Conservation (phyloP, 306 rosid genomes). For the Hylodesmum podocarpum region DNA sequence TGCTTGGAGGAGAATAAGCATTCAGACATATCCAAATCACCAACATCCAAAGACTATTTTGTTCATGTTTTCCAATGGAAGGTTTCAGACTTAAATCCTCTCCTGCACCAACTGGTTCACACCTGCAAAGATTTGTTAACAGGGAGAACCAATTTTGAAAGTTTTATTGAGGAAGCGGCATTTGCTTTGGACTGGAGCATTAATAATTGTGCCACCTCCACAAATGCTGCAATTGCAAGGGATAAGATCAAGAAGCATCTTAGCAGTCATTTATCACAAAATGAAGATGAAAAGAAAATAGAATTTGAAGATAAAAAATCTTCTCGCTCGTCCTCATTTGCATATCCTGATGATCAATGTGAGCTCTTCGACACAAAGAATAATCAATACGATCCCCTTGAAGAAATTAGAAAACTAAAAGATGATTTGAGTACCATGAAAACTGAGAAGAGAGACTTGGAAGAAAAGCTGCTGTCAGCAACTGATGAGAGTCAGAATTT, state of each 20-base stretch:
- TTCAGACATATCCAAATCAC: constrained; percentile 36
- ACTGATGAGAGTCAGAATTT: constrained; percentile 45
- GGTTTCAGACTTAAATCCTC: constrained; percentile 52
- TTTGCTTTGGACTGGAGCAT: constrained; percentile 67
- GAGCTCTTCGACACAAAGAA: constrained; percentile 27
- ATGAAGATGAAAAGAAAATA: constrained; percentile 34
- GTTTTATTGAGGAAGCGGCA: constrained; percentile 49
- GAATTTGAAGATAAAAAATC: constrained; percentile 37
- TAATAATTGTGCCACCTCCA: constrained; percentile 48
- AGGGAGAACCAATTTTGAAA: constrained; percentile 53
- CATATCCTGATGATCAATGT: constrained; percentile 39
- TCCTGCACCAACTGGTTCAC: constrained; percentile 50
- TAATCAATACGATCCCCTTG: constrained; percentile 35
- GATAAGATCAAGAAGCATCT: constrained; percentile 72
- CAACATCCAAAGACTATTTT: constrained; percentile 47
- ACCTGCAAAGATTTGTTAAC: constrained; percentile 52
- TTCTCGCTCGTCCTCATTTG: constrained; percentile 32
- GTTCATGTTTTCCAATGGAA: constrained; percentile 70
- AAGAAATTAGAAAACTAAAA: constrained; percentile 52
- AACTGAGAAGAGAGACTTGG: constrained; percentile 50
- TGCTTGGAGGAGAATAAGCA: constrained; percentile 40
- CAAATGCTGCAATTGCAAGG: constrained; percentile 50
- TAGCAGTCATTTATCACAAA: constrained; percentile 31
- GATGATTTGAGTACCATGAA: constrained; percentile 51
- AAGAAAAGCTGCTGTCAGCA: constrained; percentile 44